Evolutionary conservation across 1,284 basidiomycete genomes (phyloP).

Genomic region (Sparassis latifolia): DNA sequence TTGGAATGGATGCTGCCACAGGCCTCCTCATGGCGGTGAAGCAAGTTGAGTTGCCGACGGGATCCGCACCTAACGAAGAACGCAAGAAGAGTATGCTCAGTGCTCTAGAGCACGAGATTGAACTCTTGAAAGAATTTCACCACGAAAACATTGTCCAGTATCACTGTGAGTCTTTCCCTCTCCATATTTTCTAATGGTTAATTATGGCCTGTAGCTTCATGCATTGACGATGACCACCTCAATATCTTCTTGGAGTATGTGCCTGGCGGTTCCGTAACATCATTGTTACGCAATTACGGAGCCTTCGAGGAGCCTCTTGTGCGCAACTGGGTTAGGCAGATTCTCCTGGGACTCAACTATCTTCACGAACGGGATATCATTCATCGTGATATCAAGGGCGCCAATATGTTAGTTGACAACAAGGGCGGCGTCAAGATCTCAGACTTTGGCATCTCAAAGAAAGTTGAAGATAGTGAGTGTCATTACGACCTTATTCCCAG

Average conservation of each 20-base stretch:
- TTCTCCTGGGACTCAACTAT: constrained; percentile 87
- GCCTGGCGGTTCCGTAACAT: constrained; percentile 94
- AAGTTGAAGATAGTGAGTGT: constrained; percentile 87
- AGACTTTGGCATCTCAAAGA: constrained; percentile 99
- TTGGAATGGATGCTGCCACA: constrained; percentile 94
- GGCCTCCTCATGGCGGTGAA: constrained; percentile 99
- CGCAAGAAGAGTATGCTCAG: constrained; percentile 93
- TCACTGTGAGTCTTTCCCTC: constrained; percentile 56
- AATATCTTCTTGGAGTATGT: constrained; percentile 99
- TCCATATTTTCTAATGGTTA: not conserved
- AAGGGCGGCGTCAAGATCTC: constrained; percentile 98
- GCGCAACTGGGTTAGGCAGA: constrained; percentile 92
- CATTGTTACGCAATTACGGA: constrained; percentile 89
- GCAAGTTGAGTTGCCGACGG: constrained; percentile 92
- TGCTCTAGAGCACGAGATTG: constrained; percentile 94
- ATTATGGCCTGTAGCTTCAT: constrained; percentile 57
- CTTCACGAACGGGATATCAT: constrained; percentile 94
- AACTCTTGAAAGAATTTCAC: constrained; percentile 89
- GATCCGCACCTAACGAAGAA: constrained; percentile 84
- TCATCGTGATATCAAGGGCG: constrained; percentile 98
- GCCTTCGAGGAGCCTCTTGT: constrained; percentile 96
- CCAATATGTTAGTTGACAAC: constrained; percentile 97
- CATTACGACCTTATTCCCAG: not conserved
- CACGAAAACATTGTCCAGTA: constrained; percentile 99
- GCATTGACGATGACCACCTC: constrained; percentile 80